Conservation (phyloP, 129 eudicot species). For the Artemisia tridentata region DNA sequence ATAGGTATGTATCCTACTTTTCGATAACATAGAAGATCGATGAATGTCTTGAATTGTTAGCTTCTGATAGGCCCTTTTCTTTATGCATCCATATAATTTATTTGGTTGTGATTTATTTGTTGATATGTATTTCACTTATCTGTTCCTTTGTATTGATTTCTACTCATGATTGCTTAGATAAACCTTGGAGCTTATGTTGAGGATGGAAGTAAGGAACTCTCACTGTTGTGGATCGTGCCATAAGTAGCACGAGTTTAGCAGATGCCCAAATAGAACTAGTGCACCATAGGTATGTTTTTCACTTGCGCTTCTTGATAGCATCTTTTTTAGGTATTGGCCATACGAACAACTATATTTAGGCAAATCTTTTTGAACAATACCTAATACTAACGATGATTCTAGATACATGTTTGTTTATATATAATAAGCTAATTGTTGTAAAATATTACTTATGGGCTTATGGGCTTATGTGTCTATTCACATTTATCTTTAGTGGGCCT, state of each 20-base stretch:
- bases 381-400: background rate
- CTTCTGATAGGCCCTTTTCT: constrained; percentile 5
- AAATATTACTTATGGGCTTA: too few species aligned
- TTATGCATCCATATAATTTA: constrained; percentile 1
- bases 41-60: constrained; percentile 7
- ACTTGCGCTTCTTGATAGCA: background rate
- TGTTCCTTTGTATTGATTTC: background rate
- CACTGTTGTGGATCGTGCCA: constrained; percentile 94
- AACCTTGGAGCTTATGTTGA: too few species aligned
- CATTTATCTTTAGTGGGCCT: too few species aligned
- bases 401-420: too few species aligned
- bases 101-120: background rate
- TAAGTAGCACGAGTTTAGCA: constrained; percentile 81
- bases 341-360: background rate
- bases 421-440: too few species aligned
- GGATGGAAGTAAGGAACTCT: constrained; percentile 70
- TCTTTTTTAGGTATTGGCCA: too few species aligned
- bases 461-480: too few species aligned
- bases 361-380: constrained; percentile 14
- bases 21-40: too few species aligned
- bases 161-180: constrained; percentile 42
- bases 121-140: background rate
- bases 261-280: constrained; percentile 92
- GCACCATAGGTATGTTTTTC: constrained; percentile 80
- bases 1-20: too few species aligned